These are phyloP conservation scores for Saccharomyces hybrid DNA, from an alignment of 1,139 yeast species.

Conservation along the genomic window DNA sequence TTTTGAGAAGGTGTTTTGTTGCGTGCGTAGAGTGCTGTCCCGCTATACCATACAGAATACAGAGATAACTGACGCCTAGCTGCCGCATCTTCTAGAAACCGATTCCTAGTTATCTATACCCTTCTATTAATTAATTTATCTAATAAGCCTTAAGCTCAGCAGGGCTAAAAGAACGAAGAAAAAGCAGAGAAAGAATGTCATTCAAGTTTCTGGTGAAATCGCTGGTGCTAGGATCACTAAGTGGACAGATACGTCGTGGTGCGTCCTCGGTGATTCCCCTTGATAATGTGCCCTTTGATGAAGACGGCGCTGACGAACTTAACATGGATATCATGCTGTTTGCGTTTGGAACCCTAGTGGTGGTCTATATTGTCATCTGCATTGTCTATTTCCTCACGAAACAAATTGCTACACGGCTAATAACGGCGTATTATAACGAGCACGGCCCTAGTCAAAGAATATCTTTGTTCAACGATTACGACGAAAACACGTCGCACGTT, in stretches of 20 bases:
- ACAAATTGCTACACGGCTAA: slow-evolving; percentile 15
- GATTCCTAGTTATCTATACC: background rate
- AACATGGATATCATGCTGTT: slow-evolving; percentile 21
- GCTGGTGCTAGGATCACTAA: background rate
- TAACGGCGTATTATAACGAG: slow-evolving; percentile 7
- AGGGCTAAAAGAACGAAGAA: background rate
- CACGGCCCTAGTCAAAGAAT: slow-evolving; percentile 8
- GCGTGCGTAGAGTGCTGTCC: too few relatives aligned
- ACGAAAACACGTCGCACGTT: slow-evolving; percentile 1
- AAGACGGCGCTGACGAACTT: slow-evolving; percentile 11
- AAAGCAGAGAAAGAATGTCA: background rate
- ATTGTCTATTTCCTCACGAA: slow-evolving; percentile 18
- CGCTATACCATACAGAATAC: too few relatives aligned
- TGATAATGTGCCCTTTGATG: background rate
- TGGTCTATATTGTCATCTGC: slow-evolving; percentile 18
- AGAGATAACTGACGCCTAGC: too few relatives aligned
- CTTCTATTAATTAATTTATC: background rate
- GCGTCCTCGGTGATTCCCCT: background rate
- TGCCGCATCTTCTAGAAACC: too few relatives aligned
- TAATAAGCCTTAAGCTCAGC: background rate
- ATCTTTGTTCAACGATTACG: slow-evolving; percentile 11
- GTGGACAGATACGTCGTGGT: background rate
- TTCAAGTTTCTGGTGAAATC: background rate
- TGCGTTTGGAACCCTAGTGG: slow-evolving; percentile 21
- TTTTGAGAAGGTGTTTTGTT: too few relatives aligned